Evolutionary conservation across 1,284 basidiomycete genomes (phyloP).

Genomic region (Volvariella volvacea): DNA sequence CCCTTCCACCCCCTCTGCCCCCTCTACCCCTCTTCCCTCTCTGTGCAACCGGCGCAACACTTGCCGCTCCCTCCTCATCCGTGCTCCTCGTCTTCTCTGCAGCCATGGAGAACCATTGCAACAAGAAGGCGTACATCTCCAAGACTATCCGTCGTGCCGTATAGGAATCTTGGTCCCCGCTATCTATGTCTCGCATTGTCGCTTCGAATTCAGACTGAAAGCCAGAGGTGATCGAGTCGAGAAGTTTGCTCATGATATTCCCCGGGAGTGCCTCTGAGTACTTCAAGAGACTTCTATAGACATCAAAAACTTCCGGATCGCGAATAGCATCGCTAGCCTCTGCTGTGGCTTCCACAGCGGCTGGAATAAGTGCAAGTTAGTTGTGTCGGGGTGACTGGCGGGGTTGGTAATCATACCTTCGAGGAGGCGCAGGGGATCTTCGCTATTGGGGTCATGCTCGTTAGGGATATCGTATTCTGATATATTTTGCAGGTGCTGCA

Average conservation of each 20-base stretch:
- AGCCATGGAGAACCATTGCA: slow-evolving; percentile 78
- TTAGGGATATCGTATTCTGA: slow-evolving; percentile 54
- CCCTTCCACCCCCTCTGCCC: slow-evolving; percentile 57
- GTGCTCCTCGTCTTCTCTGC: slow-evolving; percentile 68
- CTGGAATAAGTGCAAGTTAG: slow-evolving; percentile 30
- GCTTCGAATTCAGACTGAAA: slow-evolving; percentile 66
- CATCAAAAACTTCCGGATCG: slow-evolving; percentile 66
- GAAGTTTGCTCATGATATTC: slow-evolving; percentile 64
- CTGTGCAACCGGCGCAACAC: slow-evolving; percentile 27
- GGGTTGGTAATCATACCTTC: slow-evolving; percentile 14
- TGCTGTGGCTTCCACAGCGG: slow-evolving; percentile 71
- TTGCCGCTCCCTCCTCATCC: slow-evolving; percentile 42
- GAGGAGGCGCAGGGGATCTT: slow-evolving; percentile 34
- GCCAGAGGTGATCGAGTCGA: slow-evolving; percentile 72
- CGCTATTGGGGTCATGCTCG: slow-evolving; percentile 52
- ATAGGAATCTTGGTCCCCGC: slow-evolving; percentile 66
- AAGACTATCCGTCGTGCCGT: slow-evolving; percentile 60
- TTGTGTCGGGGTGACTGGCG: neutral
- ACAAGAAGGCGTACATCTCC: slow-evolving; percentile 84
- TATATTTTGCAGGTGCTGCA: slow-evolving; percentile 56
- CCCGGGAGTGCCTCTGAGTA: slow-evolving; percentile 54
- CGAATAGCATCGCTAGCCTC: slow-evolving; percentile 64
- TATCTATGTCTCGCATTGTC: slow-evolving; percentile 57
- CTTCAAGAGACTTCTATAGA: slow-evolving; percentile 75
- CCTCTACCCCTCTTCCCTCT: slow-evolving; percentile 53